Conservation (phyloP, 306 rosid species). For the Gleditsia sinensis region DNA sequence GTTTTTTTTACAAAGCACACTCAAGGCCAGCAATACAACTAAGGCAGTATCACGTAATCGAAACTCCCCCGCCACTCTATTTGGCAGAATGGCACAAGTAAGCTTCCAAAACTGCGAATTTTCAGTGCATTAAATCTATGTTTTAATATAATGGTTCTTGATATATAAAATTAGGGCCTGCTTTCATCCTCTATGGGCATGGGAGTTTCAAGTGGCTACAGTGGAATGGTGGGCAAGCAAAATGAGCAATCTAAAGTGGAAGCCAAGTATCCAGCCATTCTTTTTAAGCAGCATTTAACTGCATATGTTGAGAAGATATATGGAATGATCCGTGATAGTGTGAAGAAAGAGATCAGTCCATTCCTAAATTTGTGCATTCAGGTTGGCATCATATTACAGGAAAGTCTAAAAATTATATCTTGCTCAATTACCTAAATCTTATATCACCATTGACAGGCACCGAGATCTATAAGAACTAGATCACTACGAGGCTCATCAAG, state of each 20-base stretch:
- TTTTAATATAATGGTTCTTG: constrained; percentile 22
- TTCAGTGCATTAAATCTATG: neutral
- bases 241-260: constrained; percentile 77
- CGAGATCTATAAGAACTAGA: constrained; percentile 66
- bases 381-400: constrained; percentile 47
- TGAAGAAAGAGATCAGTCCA: constrained; percentile 85
- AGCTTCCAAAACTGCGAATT: constrained; percentile 37
- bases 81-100: constrained; percentile 90
- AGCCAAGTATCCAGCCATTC: constrained; percentile 86
- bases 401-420: neutral
- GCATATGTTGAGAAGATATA: constrained; percentile 80
- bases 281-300: constrained; percentile 79
- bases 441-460: constrained; percentile 62
- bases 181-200: constrained; percentile 70
- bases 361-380: constrained; percentile 86
- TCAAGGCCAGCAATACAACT: constrained; percentile 75
- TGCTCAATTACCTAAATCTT: constrained; percentile 10
- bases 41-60: constrained; percentile 61
- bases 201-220: constrained; percentile 85
- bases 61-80: constrained; percentile 71
- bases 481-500: constrained; percentile 79
- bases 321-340: constrained; percentile 77
- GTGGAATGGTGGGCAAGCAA: constrained; percentile 77
- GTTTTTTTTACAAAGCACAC: constrained; percentile 78
- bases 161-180: constrained; percentile 58